Percentiles rank a stretch among this genome's conserved stretches.
Conservation (phyloP, 2,329 filamentous ascomycete species). For the Penicillium sp. region DNA sequence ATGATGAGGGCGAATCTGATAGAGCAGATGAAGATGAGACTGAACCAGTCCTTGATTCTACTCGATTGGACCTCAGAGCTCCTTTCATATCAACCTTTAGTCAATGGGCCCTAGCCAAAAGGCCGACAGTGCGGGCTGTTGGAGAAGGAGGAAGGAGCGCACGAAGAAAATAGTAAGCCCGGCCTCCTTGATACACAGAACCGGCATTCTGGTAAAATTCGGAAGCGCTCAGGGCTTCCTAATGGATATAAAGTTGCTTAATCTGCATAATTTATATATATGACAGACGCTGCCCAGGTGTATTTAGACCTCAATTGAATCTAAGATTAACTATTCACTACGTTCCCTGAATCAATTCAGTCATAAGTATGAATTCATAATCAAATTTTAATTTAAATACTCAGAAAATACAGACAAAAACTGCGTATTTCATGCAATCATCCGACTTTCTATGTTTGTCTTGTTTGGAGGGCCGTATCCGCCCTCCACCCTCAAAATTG, state of each 20-base stretch:
- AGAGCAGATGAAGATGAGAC: background rate
- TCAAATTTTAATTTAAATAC: constrained; percentile 1
- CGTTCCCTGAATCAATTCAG: background rate
- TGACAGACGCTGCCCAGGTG: background rate
- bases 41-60: background rate
- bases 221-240: background rate
- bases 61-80: too few species aligned
- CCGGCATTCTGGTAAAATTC: background rate
- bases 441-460: background rate
- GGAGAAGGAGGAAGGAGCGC: background rate
- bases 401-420: background rate
- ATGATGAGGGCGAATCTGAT: background rate
- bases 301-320: background rate
- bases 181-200: background rate
- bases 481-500: background rate
- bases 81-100: background rate
- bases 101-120: background rate
- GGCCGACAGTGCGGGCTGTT: background rate
- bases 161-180: background rate
- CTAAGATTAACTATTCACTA: background rate
- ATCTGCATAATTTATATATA: background rate
- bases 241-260: background rate
- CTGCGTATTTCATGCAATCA: background rate
- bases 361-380: background rate
- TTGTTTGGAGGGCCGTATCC: background rate